phyloP scores from a whole-genome alignment of 768 basidiomycete genomes.

The Mycena belliarum region DNA sequence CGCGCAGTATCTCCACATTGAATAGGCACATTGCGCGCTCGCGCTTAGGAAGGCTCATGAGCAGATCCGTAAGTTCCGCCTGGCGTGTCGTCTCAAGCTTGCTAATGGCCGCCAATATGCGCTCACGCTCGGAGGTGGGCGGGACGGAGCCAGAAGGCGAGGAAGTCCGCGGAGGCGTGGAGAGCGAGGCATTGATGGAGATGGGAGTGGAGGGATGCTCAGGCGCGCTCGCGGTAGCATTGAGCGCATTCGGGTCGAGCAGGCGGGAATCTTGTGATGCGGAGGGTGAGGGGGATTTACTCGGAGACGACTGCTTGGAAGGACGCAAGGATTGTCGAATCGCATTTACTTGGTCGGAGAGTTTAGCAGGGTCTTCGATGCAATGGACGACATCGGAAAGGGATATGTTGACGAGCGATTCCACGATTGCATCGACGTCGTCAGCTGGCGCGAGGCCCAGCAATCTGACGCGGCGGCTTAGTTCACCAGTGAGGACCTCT shows the following conservation, averaged over 20 bases:
- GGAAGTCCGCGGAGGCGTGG: slow-evolving; percentile 81
- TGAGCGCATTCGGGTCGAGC: slow-evolving; percentile 61
- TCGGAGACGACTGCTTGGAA: slow-evolving; percentile 40
- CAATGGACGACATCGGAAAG: slow-evolving; percentile 76
- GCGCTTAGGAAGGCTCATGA: slow-evolving; percentile 86
- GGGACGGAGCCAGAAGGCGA: slow-evolving; percentile 71
- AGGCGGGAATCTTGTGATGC: slow-evolving; percentile 70
- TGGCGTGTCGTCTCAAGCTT: slow-evolving; percentile 64
- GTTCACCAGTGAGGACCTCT: slow-evolving; percentile 82
- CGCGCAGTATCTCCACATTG: slow-evolving; percentile 75
- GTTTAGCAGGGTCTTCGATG: slow-evolving; percentile 68
- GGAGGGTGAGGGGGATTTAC: slow-evolving; percentile 55
- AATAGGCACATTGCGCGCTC: slow-evolving; percentile 92
- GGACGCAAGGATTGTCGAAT: slow-evolving; percentile 36
- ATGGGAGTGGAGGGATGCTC: slow-evolving; percentile 88
- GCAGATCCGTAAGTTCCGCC: slow-evolving; percentile 68
- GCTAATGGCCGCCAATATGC: slow-evolving; percentile 66
- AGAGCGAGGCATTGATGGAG: slow-evolving; percentile 72
- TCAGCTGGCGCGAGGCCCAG: slow-evolving; percentile 51
- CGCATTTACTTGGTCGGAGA: slow-evolving; percentile 62
- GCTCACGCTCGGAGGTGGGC: slow-evolving; percentile 68
- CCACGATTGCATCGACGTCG: slow-evolving; percentile 68
- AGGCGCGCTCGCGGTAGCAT: slow-evolving; percentile 84
- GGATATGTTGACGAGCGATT: slow-evolving; percentile 68
- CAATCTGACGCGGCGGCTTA: slow-evolving; percentile 70